Conservation (phyloP, 2,329 filamentous ascomycete species). For the Trichoderma polysporum region DNA sequence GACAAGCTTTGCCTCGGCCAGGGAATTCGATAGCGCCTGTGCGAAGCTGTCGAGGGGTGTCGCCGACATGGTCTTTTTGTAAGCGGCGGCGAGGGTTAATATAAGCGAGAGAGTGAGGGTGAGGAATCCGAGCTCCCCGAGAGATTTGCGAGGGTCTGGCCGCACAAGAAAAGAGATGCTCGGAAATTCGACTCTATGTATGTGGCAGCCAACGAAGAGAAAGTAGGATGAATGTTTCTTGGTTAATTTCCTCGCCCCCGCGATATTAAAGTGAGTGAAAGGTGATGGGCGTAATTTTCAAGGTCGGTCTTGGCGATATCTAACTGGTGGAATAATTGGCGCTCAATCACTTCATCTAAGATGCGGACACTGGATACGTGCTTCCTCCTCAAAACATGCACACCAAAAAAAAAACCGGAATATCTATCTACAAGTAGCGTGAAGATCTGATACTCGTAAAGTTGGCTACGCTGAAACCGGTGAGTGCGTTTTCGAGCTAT, state of each 20-base stretch:
- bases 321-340: constrained; percentile 21
- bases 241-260: not conserved
- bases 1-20: constrained; percentile 40
- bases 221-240: not conserved
- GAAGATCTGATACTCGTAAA: not conserved
- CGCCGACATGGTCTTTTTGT: not conserved
- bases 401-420: not conserved
- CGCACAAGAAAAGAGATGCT: not conserved
- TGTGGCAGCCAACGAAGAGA: not conserved
- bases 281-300: not conserved
- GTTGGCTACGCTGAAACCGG: not conserved
- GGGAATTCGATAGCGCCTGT: constrained; percentile 30
- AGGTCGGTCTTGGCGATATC: not conserved
- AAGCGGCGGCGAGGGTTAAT: not conserved
- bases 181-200: not conserved
- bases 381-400: not conserved
- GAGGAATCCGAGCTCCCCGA: not conserved
- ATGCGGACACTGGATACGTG: not conserved
- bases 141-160: not conserved
- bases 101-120: not conserved
- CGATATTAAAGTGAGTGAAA: not conserved
- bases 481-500: not conserved
- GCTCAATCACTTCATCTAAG: not conserved
- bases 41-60: constrained; percentile 22
- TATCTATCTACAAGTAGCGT: not conserved